Base-by-base conservation (phyloP, 2,329 filamentous ascomycete genomes). In the Xylariaceae sp. region DNA sequence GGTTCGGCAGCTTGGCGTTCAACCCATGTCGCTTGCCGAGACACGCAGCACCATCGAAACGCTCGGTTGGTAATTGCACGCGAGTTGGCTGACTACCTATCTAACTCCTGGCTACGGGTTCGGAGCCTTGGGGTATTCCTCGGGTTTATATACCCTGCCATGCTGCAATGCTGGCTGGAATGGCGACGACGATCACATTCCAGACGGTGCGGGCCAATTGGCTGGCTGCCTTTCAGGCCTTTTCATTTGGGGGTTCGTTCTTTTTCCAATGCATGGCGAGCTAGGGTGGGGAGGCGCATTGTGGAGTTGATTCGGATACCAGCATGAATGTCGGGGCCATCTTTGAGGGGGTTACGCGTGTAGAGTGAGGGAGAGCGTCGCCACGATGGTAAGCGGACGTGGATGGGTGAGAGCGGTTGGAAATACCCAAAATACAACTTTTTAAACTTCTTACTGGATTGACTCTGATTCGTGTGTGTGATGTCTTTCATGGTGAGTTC, bases 1-100 rank as follows among this genome's bases (percentile, higher is more conserved):
- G 67, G 80, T 79, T 30, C 74, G 81, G 49, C 77, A 80, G 53
- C 71, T 87, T 43, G 81, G 80, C 5, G 77, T 87, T 30, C 76
- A 79, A 52, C 75, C 77, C 42, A 78, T 87, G 73, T 72, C 76
- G 45, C 70, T 72, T 10, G 63, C 72, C 15, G 84, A 87, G 62
- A 77, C 80, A 10, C 76, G 76, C 60, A 74, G 68, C 16, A 77
- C 79, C 29, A 69, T 87, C 55, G 81, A 84, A 61, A 77, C 78
- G 66, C 69, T 86, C 42, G 82, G 83, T 5, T 86, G 80, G 80
- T 66, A 51, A 60, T 34, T 39, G 29, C 2, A 18, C 32, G 21
- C 21, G 13, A 8, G 26, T 26, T n/a, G n/a, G n/a, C 26, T 26
- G 26, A 26, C 8, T 8, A 26, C 26, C 5, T 4, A 26, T 26